These are phyloP conservation scores for Ambrosiella beaveri DNA, from an alignment of 2,329 filamentous ascomycete species.

Conservation along the genomic window DNA sequence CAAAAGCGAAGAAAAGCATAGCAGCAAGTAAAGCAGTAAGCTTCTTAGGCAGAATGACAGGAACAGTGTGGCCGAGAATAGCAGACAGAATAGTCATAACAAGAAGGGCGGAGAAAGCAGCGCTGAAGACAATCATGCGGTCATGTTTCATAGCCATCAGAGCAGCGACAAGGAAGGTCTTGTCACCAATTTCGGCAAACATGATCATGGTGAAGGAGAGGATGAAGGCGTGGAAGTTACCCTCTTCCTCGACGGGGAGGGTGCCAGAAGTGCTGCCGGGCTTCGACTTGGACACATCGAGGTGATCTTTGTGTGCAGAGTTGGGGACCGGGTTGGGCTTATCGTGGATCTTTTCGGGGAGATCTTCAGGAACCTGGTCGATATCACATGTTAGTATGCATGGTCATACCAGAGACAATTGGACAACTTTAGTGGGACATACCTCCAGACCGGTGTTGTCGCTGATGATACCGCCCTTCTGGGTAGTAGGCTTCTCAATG, in stretches of 20 bases:
- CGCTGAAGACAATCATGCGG: constrained; percentile 79
- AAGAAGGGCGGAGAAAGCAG: constrained; percentile 79
- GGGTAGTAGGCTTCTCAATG: constrained; percentile 10
- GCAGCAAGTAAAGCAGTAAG: constrained; percentile 79
- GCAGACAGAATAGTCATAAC: constrained; percentile 93
- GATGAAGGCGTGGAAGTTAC: constrained; percentile 68
- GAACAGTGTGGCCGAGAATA: constrained; percentile 79
- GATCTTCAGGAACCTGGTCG: constrained; percentile 57
- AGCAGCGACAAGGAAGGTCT: constrained; percentile 91
- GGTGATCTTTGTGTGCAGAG: constrained; percentile 46
- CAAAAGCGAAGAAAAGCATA: constrained; percentile 76
- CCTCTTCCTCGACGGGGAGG: constrained; percentile 15
- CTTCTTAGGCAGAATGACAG: constrained; percentile 74
- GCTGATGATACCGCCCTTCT: constrained; percentile 12
- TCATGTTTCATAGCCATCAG: constrained; percentile 99
- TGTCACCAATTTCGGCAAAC: constrained; percentile 92
- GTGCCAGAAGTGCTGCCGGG: constrained; percentile 14
- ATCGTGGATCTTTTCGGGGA: constrained; percentile 64
- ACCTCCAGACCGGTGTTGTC: constrained; percentile 38
- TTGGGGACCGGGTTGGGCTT: constrained; percentile 52
- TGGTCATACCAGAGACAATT: neutral
- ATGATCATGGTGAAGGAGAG: constrained; percentile 95
- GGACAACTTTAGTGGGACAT: constrained; percentile 16
- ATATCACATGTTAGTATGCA: constrained; percentile 8
- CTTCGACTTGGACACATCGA: constrained; percentile 28